These are phyloP conservation scores for Chlamydomonas reinhardtii DNA, from an alignment of 163 green algal species.

Conservation along the genomic window DNA sequence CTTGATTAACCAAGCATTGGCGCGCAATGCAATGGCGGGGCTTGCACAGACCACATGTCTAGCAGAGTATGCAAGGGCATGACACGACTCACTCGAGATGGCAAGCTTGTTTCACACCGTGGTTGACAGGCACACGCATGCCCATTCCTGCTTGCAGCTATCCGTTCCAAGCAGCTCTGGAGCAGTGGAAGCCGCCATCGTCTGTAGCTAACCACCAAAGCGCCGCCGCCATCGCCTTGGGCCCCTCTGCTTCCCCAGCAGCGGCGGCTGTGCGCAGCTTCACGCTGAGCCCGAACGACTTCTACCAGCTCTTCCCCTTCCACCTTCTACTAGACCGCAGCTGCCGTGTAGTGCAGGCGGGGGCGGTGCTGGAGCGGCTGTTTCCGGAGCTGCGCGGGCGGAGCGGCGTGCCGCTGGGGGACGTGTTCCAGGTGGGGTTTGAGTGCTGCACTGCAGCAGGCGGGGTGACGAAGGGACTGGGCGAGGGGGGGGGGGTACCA, in stretches of 20 bases:
- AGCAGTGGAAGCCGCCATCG: neutral
- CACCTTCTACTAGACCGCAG: slow-evolving; percentile 49
- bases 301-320: slow-evolving; percentile 56
- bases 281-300: slow-evolving; percentile 32
- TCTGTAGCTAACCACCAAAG: neutral
- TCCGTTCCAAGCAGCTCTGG: slow-evolving; percentile 37
- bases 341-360: slow-evolving; percentile 42
- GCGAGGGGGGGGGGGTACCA: too few relatives aligned
- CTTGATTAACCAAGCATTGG: too few relatives aligned
- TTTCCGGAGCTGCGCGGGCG: slow-evolving; percentile 44
- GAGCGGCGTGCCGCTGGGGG: neutral
- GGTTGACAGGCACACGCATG: too few relatives aligned
- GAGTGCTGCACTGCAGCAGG: too few relatives aligned
- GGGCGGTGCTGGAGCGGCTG: slow-evolving; percentile 35
- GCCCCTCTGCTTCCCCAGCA: slow-evolving; percentile 1
- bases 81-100: too few relatives aligned
- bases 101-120: too few relatives aligned
- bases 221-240: neutral
- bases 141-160: slow-evolving; percentile 14
- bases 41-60: too few relatives aligned
- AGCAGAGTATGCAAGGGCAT: too few relatives aligned
- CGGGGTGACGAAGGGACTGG: too few relatives aligned
- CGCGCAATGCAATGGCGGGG: too few relatives aligned
- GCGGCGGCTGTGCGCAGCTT: slow-evolving; percentile 1
- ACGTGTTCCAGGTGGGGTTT: slow-evolving; percentile 40